Evolutionary conservation across 164 flowering plant genomes (phyloP).

Genomic region (Malania oleifera): DNA sequence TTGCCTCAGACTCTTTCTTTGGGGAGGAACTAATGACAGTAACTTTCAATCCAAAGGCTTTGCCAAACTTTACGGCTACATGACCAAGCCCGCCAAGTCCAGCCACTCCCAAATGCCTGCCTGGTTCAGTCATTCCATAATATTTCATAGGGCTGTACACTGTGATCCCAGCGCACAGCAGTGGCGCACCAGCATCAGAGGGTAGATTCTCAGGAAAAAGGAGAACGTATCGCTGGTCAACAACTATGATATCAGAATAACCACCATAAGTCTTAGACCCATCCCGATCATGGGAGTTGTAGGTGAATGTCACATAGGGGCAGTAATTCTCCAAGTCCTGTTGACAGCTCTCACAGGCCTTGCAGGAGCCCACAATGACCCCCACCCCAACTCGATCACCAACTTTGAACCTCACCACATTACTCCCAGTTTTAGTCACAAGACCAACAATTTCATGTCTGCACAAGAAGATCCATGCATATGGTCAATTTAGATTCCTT

Average conservation of each 20-base stretch:
- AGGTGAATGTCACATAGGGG: constrained; percentile 24
- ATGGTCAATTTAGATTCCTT: background rate
- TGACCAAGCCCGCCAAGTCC: constrained; percentile 74
- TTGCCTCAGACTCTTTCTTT: constrained; percentile 39
- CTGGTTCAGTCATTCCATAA: constrained; percentile 42
- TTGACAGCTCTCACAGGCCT: constrained; percentile 37
- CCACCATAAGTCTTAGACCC: constrained; percentile 49
- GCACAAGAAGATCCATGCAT: background rate
- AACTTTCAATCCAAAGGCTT: constrained; percentile 53
- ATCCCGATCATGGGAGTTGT: constrained; percentile 24
- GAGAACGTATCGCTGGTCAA: constrained; percentile 32
- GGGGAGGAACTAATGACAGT: constrained; percentile 55
- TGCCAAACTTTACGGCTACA: constrained; percentile 51
- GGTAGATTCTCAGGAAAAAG: constrained; percentile 45
- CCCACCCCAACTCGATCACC: constrained; percentile 54
- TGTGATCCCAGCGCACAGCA: constrained; percentile 55
- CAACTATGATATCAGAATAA: constrained; percentile 45
- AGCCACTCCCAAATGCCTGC: constrained; percentile 50
- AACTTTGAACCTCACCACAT: constrained; percentile 39
- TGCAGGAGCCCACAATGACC: constrained; percentile 34
- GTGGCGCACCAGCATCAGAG: constrained; percentile 42
- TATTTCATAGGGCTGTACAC: constrained; percentile 59
- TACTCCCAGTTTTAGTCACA: constrained; percentile 32
- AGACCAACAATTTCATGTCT: constrained; percentile 56
- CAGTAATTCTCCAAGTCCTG: constrained; percentile 48